Evolutionary conservation across 495 filamentous ascomycete genomes (phyloP), one percentile per base, ranked within the genome.

Genomic region (Aspergillus carlsbadensis): DNA sequence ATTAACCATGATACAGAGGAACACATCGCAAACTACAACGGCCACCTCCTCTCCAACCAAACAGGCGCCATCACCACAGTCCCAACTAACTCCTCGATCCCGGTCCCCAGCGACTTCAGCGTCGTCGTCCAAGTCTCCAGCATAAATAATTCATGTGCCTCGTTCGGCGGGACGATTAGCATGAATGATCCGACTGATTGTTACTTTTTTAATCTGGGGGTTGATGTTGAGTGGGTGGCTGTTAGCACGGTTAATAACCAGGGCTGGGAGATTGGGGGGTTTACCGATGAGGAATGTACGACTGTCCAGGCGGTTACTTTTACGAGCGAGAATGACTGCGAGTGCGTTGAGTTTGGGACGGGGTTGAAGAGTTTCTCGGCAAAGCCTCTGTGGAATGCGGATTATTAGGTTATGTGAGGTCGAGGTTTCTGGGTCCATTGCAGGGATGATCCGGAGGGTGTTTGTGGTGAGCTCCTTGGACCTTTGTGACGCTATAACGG

Each of bases 1-100:
- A 20, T 26, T 48, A 34, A 48, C 10, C 10, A 3, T n/a, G 3
- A 2, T 1, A 18, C 36, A 52, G 49, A 52, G 36, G 49, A 52
- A 42, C 49, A 52, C 49, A 52, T 52, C 36, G 17, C 49, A 35
- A 52, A 52, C 49, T 52, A 52, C 15, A 14, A 26, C 5, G 49
- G 49, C 21, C 49, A 52, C 33, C 36, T 52, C 22, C 49, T 52
- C 35, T 52, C 49, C 35, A 52, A 52, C 49, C 49, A 41, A 42
- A 52, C 49, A 6, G 49, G 49, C 34, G 26, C 36, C 35, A 42
- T 52, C 49, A 52, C 49, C 13, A 31, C 49, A 7, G 31, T 52
- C 29, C 49, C 49, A 0, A 20, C 49, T 1, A 29, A 41, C 49
- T 41, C 35, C 1, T 15, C 20, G 2, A 35, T 10, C 10, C 46